These are phyloP conservation scores for Paramecium octaurelia DNA, from an alignment of 73 alveolate species.

Conservation along the genomic window DNA sequence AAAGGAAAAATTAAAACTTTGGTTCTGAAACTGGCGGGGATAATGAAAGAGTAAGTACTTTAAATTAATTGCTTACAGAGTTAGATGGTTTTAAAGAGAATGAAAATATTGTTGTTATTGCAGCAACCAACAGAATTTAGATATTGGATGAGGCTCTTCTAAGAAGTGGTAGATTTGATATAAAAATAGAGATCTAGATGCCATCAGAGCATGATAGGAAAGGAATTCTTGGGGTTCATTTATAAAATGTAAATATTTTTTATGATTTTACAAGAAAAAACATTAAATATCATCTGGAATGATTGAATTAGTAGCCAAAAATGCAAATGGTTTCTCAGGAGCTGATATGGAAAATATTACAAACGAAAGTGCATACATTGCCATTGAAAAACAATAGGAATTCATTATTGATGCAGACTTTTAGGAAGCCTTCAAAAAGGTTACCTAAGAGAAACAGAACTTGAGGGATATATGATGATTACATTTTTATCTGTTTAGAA, in stretches of 20 bases:
- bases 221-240: slow-evolving; percentile 72
- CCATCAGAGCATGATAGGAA: slow-evolving; percentile 79
- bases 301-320: background rate
- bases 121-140: slow-evolving; percentile 86
- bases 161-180: slow-evolving; percentile 96
- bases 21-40: slow-evolving; percentile 56
- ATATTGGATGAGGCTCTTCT: slow-evolving; percentile 86
- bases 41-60: slow-evolving; percentile 59
- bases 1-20: slow-evolving; percentile 65
- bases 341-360: slow-evolving; percentile 61
- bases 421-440: slow-evolving; percentile 33
- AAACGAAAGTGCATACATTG: slow-evolving; percentile 57
- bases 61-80: slow-evolving; percentile 76
- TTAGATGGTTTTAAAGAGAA: slow-evolving; percentile 91
- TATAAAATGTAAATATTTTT: slow-evolving; percentile 22
- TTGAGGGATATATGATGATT: background rate
- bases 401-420: slow-evolving; percentile 38
- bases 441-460: background rate
- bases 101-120: slow-evolving; percentile 82
- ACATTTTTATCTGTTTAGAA: background rate
- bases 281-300: background rate
- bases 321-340: slow-evolving; percentile 46
- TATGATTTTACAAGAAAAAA: background rate
- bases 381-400: slow-evolving; percentile 16
- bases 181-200: slow-evolving; percentile 75